Evolutionary conservation across 148 eudicot genomes (phyloP), one percentile per base, ranked within the genome.

Genomic region (Camellia sinensis): DNA sequence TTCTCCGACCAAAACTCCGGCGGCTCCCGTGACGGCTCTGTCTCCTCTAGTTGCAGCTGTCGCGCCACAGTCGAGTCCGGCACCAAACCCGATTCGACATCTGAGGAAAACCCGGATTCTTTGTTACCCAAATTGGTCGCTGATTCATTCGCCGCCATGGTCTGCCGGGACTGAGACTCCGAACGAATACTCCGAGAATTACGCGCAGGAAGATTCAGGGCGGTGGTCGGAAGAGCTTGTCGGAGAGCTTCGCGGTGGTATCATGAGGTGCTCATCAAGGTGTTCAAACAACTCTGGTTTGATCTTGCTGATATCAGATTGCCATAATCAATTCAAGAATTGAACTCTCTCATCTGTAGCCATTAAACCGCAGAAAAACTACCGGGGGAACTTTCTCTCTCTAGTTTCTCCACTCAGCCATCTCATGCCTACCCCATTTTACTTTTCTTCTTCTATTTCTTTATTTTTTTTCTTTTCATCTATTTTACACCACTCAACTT

Each of bases 261-360:
- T 85, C 98, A 95, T 85, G 90, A 85, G 74, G 76, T 93, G 48
- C 93, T 95, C 48, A 90, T 95, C 79, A 83, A 85, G 79, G 98
- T 89, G n/a, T 95, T 95, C 80, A 90, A 90, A 81, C 92, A 95
- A 82, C 90, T 95, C 84, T 95, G 97, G 98, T 88, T 90, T 79
- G 94, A 93, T 78, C 79, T 90, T 50, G 86, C 81, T 48, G 77
- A 78, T 67, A 68, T 79, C 77, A 71, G 78, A 52, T 74, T 73
- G 68, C 62, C 71, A 67, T 74, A 74, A 75, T 61, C 17, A 59
- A 7, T 22, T n/a, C 64, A 66, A 50, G 18, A 4, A 63, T 8
- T 6, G 3, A 29, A 15, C 7, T 10, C 2, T n/a, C 1, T 19
- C 5, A n/a, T n/a, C n/a, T n/a, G n/a, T n/a, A n/a, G n/a, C n/a